These are phyloP conservation scores for Staphylotrichum longicolle DNA, from an alignment of 495 filamentous ascomycete genomes.

Conservation along the genomic window DNA sequence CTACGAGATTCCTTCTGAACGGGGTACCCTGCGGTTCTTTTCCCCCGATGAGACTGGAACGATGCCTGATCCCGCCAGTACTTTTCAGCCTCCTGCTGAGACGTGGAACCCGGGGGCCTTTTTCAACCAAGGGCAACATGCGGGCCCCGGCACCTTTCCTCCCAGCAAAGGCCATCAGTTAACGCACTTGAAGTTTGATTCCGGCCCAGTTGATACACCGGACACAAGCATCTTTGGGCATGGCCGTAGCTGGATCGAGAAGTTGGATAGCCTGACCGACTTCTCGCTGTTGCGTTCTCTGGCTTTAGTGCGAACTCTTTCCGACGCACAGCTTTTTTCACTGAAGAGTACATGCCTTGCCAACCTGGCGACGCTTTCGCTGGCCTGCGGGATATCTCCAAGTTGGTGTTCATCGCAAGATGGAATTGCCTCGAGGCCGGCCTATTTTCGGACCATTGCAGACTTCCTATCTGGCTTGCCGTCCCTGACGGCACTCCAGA, in stretches of 20 bases:
- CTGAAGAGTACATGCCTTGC: neutral
- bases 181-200: neutral
- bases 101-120: neutral
- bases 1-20: neutral
- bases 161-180: neutral
- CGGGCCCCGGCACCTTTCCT: neutral
- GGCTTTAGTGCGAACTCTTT: neutral
- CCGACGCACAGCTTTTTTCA: neutral
- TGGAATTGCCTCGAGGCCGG: neutral
- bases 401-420: neutral
- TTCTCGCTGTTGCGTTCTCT: constrained; percentile 1
- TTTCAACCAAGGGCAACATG: constrained; percentile 1
- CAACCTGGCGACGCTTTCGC: neutral
- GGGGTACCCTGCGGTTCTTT: neutral
- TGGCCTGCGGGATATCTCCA: neutral
- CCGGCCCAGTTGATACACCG: neutral
- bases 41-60: neutral
- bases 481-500: neutral
- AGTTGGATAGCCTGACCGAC: neutral
- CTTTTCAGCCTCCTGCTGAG: neutral
- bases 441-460: neutral
- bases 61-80: neutral
- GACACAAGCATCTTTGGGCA: neutral
- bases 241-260: neutral
- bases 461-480: neutral